Evolutionary conservation across 495 filamentous ascomycete genomes (phyloP).

Genomic region (Chaetomium fimeti): DNA sequence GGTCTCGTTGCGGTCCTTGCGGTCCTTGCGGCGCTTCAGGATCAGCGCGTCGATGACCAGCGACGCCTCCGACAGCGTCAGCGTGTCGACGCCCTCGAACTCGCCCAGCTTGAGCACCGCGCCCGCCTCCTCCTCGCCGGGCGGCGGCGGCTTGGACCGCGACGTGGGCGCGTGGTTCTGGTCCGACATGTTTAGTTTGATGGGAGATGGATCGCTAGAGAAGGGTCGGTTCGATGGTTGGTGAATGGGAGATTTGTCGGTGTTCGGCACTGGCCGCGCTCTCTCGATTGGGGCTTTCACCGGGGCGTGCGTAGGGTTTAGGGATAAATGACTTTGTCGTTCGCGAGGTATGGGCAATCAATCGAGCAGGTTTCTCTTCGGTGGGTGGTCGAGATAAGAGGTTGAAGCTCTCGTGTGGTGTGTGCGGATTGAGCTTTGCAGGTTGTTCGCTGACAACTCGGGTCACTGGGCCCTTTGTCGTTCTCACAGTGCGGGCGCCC

Average conservation of each 20-base stretch:
- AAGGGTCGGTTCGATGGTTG: not conserved
- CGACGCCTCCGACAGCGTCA: constrained; percentile 87
- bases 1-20: constrained; percentile 65
- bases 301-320: not conserved
- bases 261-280: not conserved
- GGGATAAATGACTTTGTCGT: not conserved
- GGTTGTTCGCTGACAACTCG: not conserved
- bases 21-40: constrained; percentile 63
- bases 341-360: not conserved
- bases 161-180: constrained; percentile 54
- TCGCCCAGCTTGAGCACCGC: constrained; percentile 83
- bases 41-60: constrained; percentile 86
- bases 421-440: not conserved
- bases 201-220: not conserved
- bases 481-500: constrained; percentile 16
- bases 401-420: not conserved
- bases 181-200: constrained; percentile 34
- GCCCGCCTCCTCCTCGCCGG: constrained; percentile 85
- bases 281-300: not conserved
- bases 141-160: constrained; percentile 67
- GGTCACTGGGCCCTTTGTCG: not conserved
- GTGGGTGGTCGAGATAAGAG: not conserved
- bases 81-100: constrained; percentile 80
- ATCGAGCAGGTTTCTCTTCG: not conserved
- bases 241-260: not conserved